Conservation (phyloP, 1,284 basidiomycete genomes). For the Lignosus rhinocerotis region DNA sequence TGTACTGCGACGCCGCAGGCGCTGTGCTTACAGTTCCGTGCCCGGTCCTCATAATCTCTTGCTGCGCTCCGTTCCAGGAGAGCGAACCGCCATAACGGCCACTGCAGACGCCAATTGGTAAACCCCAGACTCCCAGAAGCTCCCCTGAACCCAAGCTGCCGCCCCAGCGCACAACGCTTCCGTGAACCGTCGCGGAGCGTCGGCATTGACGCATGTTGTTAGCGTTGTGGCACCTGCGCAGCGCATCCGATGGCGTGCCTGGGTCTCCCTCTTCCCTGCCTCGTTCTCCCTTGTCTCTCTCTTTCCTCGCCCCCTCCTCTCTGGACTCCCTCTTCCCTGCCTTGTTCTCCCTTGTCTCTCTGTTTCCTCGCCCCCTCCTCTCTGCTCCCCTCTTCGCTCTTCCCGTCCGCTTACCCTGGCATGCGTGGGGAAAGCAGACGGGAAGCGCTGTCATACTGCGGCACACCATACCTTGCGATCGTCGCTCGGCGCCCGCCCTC, state of each 20-base stretch:
- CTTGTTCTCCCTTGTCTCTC: background rate
- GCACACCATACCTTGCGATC: conserved; percentile 10
- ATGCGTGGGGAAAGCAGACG: too few relatives aligned
- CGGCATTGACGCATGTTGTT: background rate
- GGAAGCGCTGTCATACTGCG: background rate
- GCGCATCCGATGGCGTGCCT: background rate
- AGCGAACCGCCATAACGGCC: conserved; percentile 6
- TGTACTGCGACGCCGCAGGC: too few relatives aligned
- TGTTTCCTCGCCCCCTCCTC: too few relatives aligned
- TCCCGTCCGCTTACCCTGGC: too few relatives aligned
- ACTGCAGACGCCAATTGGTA: background rate
- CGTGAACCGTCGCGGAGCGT: conserved; percentile 2
- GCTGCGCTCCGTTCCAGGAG: conserved; percentile 1
- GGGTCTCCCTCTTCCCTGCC: background rate
- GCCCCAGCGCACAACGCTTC: background rate
- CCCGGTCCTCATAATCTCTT: too few relatives aligned
- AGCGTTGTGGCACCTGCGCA: background rate
- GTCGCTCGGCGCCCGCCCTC: background rate
- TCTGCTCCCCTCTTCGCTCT: too few relatives aligned
- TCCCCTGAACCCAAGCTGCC: too few relatives aligned
- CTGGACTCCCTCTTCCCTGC: conserved; percentile 2
- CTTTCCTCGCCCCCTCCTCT: background rate
- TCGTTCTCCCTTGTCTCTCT: background rate
- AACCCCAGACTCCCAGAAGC: too few relatives aligned
- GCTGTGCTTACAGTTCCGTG: too few relatives aligned